Conservation (phyloP, 495 filamentous ascomycete genomes). For the Penicillium maclennaniae region DNA sequence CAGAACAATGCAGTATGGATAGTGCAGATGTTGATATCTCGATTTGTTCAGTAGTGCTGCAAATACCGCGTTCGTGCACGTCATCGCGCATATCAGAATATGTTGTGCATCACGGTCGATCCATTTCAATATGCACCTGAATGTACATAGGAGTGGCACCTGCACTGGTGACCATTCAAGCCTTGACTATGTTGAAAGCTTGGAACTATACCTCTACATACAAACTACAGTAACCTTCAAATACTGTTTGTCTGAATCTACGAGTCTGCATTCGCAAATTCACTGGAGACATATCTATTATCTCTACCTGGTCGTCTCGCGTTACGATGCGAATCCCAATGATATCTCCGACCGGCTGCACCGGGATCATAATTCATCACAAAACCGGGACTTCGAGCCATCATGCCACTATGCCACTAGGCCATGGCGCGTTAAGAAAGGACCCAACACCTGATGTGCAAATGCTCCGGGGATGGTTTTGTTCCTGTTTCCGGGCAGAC, state of each 20-base stretch:
- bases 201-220: too few relatives aligned
- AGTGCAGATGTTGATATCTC: neutral
- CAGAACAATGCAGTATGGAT: neutral
- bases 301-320: conserved; percentile 16
- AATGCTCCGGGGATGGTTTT: conserved; percentile 20
- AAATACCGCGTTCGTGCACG: neutral
- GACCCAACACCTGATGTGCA: conserved; percentile 19
- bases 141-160: too few relatives aligned
- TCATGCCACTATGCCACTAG: conserved; percentile 7
- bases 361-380: conserved; percentile 27
- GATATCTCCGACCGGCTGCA: conserved; percentile 7
- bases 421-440: conserved; percentile 17
- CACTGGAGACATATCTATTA: conserved; percentile 7
- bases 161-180: too few relatives aligned
- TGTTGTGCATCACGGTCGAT: neutral
- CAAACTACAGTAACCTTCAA: neutral
- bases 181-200: too few relatives aligned
- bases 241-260: neutral
- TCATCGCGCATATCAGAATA: neutral
- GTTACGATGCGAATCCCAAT: conserved; percentile 3
- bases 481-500: conserved; percentile 9
- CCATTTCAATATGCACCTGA: neutral
- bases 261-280: neutral
- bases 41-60: neutral
- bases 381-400: conserved; percentile 20